Evolutionary conservation across 129 eudicot genomes (phyloP).

Genomic region (Ambrosia artemisiifolia): DNA sequence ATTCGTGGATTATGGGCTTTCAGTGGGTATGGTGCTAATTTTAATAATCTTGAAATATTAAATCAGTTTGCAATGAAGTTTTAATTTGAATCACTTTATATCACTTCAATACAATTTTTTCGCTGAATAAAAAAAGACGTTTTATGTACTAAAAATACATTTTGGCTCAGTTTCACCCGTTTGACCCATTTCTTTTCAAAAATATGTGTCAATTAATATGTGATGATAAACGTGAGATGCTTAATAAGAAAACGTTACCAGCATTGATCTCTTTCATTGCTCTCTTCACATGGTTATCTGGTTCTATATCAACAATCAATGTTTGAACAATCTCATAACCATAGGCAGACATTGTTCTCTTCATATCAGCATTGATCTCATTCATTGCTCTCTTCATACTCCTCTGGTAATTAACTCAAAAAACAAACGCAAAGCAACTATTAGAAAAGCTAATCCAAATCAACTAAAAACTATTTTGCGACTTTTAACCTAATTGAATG

Average conservation of each 20-base stretch:
- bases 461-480: too few relatives aligned
- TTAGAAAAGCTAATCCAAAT: too few relatives aligned
- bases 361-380: too few relatives aligned
- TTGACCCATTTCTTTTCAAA: background rate
- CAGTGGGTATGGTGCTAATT: too few relatives aligned
- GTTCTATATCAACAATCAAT: constrained; percentile 81
- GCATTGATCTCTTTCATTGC: constrained; percentile 99
- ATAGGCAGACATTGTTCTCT: constrained; percentile 91
- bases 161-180: background rate
- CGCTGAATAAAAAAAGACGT: background rate
- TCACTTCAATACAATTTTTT: background rate
- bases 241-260: constrained; percentile 37
- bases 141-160: background rate
- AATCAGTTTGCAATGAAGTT: too few relatives aligned
- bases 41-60: too few relatives aligned
- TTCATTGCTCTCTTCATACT: too few relatives aligned
- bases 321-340: constrained; percentile 92
- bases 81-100: too few relatives aligned
- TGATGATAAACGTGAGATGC: background rate
- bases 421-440: too few relatives aligned
- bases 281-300: constrained; percentile 90
- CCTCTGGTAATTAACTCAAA: too few relatives aligned
- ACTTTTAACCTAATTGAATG: too few relatives aligned
- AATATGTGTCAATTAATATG: background rate
- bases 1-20: too few relatives aligned